These are phyloP conservation scores for Platanthera guangdongensis DNA, from an alignment of 106 monocot genomes.

Conservation along the genomic window DNA sequence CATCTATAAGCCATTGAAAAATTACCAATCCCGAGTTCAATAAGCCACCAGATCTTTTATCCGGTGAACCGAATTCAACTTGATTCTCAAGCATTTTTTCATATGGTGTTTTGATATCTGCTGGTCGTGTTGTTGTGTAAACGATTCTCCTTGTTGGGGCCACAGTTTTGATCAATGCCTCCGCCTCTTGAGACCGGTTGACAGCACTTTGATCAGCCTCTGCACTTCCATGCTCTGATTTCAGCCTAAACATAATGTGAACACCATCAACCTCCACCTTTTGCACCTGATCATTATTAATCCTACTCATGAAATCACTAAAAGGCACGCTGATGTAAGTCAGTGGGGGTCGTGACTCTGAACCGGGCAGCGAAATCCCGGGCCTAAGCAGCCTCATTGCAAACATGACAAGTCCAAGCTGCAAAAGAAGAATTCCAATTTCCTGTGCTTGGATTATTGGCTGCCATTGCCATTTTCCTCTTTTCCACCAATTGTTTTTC, in stretches of 20 bases:
- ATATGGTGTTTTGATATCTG: constrained; percentile 92
- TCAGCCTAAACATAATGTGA: constrained; percentile 75
- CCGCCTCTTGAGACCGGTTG: constrained; percentile 36
- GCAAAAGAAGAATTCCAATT: constrained; percentile 66
- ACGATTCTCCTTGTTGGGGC: constrained; percentile 62
- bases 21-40: constrained; percentile 83
- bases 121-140: constrained; percentile 78
- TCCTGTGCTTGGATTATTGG: constrained; percentile 77
- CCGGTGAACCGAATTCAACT: constrained; percentile 96
- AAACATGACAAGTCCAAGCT: constrained; percentile 80
- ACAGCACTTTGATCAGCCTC: constrained; percentile 26
- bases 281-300: constrained; percentile 70
- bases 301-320: constrained; percentile 88
- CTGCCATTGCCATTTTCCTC: constrained; percentile 75
- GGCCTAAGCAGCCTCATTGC: constrained; percentile 78
- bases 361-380: constrained; percentile 64
- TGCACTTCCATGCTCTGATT: constrained; percentile 15
- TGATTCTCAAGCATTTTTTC: constrained; percentile 96
- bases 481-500: constrained; percentile 59
- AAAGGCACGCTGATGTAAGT: constrained; percentile 74
- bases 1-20: not conserved
- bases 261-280: constrained; percentile 99
- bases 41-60: constrained; percentile 85
- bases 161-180: constrained; percentile 38
- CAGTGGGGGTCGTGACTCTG: constrained; percentile 48